Evolutionary conservation across 805 yeast genomes (phyloP).

Genomic region (Teunomyces barrocoloradensis): DNA sequence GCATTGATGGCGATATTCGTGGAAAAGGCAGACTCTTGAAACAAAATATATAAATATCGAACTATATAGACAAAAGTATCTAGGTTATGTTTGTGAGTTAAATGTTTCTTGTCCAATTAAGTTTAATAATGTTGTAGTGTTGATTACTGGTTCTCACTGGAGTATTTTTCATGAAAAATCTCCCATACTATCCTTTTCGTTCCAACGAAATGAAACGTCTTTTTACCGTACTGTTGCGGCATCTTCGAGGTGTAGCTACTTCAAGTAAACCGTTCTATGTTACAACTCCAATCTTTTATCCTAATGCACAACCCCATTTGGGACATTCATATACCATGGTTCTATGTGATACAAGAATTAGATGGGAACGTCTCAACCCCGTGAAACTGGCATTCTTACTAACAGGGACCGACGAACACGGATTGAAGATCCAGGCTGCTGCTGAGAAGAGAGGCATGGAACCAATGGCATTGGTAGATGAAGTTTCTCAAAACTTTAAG

Average conservation of each 20-base stretch:
- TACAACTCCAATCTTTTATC: slow-evolving; percentile 94
- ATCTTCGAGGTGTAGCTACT: not conserved
- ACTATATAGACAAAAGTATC: not conserved
- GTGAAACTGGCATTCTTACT: slow-evolving; percentile 47
- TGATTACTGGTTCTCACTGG: not conserved
- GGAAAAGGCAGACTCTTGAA: slow-evolving; percentile 24
- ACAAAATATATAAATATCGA: not conserved
- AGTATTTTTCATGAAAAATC: not conserved
- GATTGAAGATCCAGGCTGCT: slow-evolving; percentile 87
- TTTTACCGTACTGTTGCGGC: not conserved
- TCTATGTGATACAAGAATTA: slow-evolving; percentile 69
- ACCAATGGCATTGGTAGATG: slow-evolving; percentile 71
- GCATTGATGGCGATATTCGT: slow-evolving; percentile 94
- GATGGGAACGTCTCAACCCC: slow-evolving; percentile 61
- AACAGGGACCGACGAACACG: slow-evolving; percentile 98
- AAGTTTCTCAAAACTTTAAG: slow-evolving; percentile 61
- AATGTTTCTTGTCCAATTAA: not conserved
- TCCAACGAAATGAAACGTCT: not conserved
- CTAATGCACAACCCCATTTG: slow-evolving; percentile 90
- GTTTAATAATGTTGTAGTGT: not conserved
- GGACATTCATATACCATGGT: slow-evolving; percentile 92
- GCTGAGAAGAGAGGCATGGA: slow-evolving; percentile 52
- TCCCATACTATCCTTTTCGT: not conserved
- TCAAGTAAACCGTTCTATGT: slow-evolving; percentile 42
- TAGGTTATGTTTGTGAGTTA: not conserved